Base-by-base conservation (phyloP, 768 basidiomycete genomes). In the Cystobasidium ongulense region DNA sequence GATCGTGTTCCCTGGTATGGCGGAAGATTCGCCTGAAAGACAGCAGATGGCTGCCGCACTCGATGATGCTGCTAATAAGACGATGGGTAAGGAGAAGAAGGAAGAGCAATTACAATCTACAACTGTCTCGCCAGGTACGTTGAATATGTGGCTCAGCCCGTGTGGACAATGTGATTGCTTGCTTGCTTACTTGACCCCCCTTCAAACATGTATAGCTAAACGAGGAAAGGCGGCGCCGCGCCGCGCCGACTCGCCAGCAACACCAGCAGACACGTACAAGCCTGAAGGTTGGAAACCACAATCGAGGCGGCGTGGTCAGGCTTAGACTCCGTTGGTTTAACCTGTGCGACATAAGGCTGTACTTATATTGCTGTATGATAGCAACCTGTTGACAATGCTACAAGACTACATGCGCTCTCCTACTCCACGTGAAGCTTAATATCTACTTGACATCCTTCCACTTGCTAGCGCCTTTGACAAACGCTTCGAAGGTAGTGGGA, bases 61-160 rank as follows among this genome's bases (percentile, higher is more conserved):
- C 33, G 68, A 71, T 27, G 53, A 71, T 35, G 68, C 54, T 4
- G 68, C 65, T 1, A 53, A 71, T 36, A 61, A 36, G 35, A 71
- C 29, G 2, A 52, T 71, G 50, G 68, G 68, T 36, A 71, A 71
- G 33, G 54, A 54, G 53, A 52, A 71, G 54, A 71, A 71, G 54
- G 68, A 71, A 11, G 36, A 29, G 54, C 68, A 71, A 36, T 10
- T 71, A 11, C 29, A 36, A 38, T 23, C 27, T 1, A 35, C 53
- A 8, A 27, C 2, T 10, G 50, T 38, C 2, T 23, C 50, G 31
- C 33, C 50, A 36, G 36, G 68, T 71, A 38, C 59, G 52, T 33
- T 23, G 65, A 67, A 10, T 38, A 15, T 61, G 31, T 29, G 17
- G 13, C 31, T 25, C 23, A 33, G 8, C 23, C 4, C 35, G 25